These are phyloP conservation scores for Plectosphaerella plurivora DNA, from an alignment of 2,329 filamentous ascomycete species.

Conservation along the genomic window DNA sequence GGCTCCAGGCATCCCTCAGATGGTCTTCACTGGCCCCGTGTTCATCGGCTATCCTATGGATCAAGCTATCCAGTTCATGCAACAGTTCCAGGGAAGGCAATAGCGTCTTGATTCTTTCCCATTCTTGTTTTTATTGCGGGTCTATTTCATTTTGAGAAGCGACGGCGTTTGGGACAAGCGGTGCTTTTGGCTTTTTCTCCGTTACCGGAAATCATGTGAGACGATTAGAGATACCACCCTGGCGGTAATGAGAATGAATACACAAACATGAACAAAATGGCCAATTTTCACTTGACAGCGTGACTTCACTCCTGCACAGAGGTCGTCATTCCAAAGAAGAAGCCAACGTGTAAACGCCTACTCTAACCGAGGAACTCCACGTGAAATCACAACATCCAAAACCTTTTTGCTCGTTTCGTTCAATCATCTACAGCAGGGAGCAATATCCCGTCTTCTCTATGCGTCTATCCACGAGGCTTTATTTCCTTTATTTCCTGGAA, in stretches of 20 bases:
- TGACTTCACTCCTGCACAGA: not conserved
- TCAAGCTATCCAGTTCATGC: slow-evolving; percentile 72
- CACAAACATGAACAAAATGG: not conserved
- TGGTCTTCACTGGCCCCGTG: slow-evolving; percentile 89
- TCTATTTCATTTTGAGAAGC: slow-evolving; percentile 16
- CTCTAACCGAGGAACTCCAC: not conserved
- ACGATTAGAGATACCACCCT: not conserved
- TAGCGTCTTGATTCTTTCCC: slow-evolving; percentile 6
- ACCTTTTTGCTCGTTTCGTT: not conserved
- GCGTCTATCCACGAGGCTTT: not conserved
- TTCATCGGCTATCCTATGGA: slow-evolving; percentile 90
- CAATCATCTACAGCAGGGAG: not conserved
- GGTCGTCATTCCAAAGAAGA: no score
- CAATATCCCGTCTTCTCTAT: not conserved
- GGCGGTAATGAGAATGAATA: not conserved
- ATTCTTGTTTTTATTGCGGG: slow-evolving; percentile 4
- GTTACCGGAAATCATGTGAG: not conserved
- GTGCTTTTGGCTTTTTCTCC: not conserved
- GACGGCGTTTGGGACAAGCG: slow-evolving; percentile 20
- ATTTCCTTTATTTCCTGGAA: not conserved
- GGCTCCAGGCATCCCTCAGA: slow-evolving; percentile 46
- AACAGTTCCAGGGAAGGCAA: slow-evolving; percentile 42
- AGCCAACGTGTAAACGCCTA: no score
- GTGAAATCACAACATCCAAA: not conserved
- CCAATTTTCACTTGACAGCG: not conserved